Base-by-base conservation (phyloP, 257 asterid species). In the Anisodus acutangulus region DNA sequence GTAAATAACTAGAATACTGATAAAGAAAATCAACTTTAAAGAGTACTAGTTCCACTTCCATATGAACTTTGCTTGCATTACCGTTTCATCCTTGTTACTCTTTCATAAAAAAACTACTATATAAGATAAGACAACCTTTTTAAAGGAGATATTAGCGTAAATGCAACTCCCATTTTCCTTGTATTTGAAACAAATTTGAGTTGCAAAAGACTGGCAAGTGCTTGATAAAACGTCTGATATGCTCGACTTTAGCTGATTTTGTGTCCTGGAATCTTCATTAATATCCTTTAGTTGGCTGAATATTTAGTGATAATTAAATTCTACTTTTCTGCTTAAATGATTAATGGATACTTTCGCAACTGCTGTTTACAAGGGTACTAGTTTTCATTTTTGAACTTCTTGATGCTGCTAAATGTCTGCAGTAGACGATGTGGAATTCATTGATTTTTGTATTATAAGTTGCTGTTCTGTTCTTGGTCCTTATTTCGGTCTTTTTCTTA, bases 401-500 rank as follows among this genome's bases (percentile, higher is more conserved):
- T 15, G 19, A 3, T 41, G n/a, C 12, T 80, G 68, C 2, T 22
- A 72, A 47, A 72, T 5, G 0, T 72, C n/a, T 47, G 59, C 43
- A 11, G 62, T 49, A 49, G 43, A 74, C 9, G 6, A 53, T 49
- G 22, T 51, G 47, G 26, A 78, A 13, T 13, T 53, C 63, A 6
- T 45, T 16, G 45, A 53, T 53, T 53, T 26, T 31, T 78, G 49
- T 26, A 4, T 15, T 13, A 13, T 31, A 53, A 53, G 3, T 13
- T 78, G 63, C 19, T 78, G 45, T 78, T 53, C 49, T 53, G 49
- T 70, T 43, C 16, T 16, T 43, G 3, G 54, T 84, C 69, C 79
- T 37, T 11, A 43, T 59, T 59, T 58, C 69, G 22, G 19, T 7
- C 43, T 85, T 11, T 83, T 79, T 81, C 84, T 69, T 54, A 41